These are phyloP conservation scores for Botrytis squamosa DNA, from an alignment of 2,329 filamentous ascomycete genomes.

Conservation along the genomic window DNA sequence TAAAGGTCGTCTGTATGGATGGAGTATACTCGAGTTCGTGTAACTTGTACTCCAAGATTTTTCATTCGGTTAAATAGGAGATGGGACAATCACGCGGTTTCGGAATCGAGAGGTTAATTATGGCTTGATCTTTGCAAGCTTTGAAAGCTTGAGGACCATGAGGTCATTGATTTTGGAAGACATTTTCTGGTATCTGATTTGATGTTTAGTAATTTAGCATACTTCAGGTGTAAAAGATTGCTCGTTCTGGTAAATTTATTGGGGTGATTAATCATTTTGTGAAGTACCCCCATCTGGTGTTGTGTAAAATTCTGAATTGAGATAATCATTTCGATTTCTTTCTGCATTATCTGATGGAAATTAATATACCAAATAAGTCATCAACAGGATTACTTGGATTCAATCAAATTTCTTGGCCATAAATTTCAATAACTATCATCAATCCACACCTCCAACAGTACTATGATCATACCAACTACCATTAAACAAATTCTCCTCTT, in stretches of 20 bases:
- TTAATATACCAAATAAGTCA: not conserved
- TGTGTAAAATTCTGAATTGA: not conserved
- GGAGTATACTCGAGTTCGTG: not conserved
- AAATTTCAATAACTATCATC: not conserved
- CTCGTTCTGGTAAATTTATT: not conserved
- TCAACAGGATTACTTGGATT: not conserved
- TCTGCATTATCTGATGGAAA: not conserved
- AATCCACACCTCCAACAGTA: not conserved
- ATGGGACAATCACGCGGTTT: not conserved
- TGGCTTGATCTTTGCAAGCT: not conserved
- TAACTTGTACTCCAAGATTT: not conserved
- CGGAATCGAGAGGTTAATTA: not conserved
- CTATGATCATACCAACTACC: too few species aligned
- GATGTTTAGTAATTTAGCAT: too few species aligned
- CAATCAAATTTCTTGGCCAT: too few species aligned
- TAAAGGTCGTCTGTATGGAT: too few species aligned
- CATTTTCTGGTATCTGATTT: not conserved
- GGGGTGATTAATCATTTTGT: not conserved
- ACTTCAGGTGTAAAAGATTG: too few species aligned
- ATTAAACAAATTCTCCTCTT: not conserved
- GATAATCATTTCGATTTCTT: fast-evolving
- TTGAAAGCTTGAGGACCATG: not conserved
- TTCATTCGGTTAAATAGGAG: not conserved
- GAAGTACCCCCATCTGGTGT: not conserved
- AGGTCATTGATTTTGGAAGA: fast-evolving